A percentile compares a stretch with the other conserved stretches of the same genome.
Conservation (phyloP, 2,329 filamentous ascomycete genomes). For the Aspergillus tamarii region DNA sequence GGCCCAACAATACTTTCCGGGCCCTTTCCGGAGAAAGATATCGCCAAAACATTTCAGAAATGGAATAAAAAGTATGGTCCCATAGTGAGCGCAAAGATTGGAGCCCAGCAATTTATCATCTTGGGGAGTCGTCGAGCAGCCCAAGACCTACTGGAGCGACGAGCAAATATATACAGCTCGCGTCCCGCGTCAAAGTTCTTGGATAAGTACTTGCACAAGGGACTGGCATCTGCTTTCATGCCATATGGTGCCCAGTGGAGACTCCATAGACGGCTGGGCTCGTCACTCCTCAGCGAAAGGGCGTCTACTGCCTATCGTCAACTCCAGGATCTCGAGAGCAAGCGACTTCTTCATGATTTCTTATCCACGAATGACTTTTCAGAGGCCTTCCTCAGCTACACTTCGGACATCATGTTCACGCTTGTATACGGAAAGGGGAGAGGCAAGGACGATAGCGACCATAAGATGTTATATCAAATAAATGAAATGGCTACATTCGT, state of each 20-base stretch:
- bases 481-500: slow-evolving; percentile 40
- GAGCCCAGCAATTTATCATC: slow-evolving; percentile 37
- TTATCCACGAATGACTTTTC: slow-evolving; percentile 48
- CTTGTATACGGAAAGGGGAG: slow-evolving; percentile 57
- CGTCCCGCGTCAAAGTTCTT: slow-evolving; percentile 32
- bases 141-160: slow-evolving; percentile 44
- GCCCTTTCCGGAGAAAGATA: slow-evolving; percentile 7
- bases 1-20: slow-evolving; percentile 14
- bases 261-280: slow-evolving; percentile 43
- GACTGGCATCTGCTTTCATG: slow-evolving; percentile 51
- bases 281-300: slow-evolving; percentile 50
- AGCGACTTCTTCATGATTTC: slow-evolving; percentile 48
- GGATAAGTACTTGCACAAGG: slow-evolving; percentile 35
- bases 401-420: slow-evolving; percentile 54
- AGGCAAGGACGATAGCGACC: slow-evolving; percentile 43
- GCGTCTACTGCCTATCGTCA: slow-evolving; percentile 51
- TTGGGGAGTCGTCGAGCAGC: slow-evolving; percentile 37
- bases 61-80: slow-evolving; percentile 42
- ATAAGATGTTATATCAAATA: slow-evolving; percentile 51
- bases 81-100: slow-evolving; percentile 37
- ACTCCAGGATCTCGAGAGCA: slow-evolving; percentile 55
- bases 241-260: slow-evolving; percentile 54
- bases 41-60: slow-evolving; percentile 19
- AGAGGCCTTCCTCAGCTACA: slow-evolving; percentile 52
- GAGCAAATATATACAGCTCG: slow-evolving; percentile 44